Conservation (phyloP, 2,329 filamentous ascomycete genomes). For the Neonectria neomacrospora region DNA sequence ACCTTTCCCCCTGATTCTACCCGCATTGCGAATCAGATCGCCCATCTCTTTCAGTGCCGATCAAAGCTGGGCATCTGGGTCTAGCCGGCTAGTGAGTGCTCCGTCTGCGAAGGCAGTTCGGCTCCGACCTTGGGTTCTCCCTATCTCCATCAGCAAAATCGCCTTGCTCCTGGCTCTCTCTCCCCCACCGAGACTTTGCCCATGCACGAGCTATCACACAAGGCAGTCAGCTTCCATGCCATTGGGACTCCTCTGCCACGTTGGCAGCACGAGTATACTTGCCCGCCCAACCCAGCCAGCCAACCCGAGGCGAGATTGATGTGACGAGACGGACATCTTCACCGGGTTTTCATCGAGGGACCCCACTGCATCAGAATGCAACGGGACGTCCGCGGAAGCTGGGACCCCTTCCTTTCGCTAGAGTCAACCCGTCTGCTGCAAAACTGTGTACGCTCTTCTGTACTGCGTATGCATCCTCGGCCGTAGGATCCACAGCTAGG, state of each 20-base stretch:
- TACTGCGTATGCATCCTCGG: background rate
- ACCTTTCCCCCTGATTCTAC: constrained; percentile 17
- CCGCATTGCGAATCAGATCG: background rate
- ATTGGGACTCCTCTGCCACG: constrained; percentile 11
- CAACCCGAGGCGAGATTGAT: constrained; percentile 23
- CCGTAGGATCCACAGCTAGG: constrained; percentile 4
- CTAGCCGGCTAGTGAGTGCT: background rate
- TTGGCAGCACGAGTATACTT: constrained; percentile 9
- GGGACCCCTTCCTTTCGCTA: background rate
- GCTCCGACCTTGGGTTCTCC: background rate
- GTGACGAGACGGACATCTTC: constrained; percentile 18
- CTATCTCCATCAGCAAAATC: background rate
- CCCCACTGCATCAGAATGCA: constrained; percentile 7
- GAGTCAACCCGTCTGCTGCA: background rate
- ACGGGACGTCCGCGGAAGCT: constrained; percentile 11
- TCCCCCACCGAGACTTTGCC: background rate
- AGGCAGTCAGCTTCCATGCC: constrained; percentile 7
- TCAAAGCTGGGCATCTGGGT: constrained; percentile 9
- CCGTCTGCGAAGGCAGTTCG: background rate
- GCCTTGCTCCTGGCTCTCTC: background rate
- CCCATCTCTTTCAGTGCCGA: constrained; percentile 5
- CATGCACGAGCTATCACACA: constrained; percentile 7
- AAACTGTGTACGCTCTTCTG: background rate
- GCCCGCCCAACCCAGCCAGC: constrained; percentile 3
- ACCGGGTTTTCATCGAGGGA: constrained; percentile 1